Base-by-base conservation (phyloP, 1,284 basidiomycete species). In the Cryptococcus sp. region DNA sequence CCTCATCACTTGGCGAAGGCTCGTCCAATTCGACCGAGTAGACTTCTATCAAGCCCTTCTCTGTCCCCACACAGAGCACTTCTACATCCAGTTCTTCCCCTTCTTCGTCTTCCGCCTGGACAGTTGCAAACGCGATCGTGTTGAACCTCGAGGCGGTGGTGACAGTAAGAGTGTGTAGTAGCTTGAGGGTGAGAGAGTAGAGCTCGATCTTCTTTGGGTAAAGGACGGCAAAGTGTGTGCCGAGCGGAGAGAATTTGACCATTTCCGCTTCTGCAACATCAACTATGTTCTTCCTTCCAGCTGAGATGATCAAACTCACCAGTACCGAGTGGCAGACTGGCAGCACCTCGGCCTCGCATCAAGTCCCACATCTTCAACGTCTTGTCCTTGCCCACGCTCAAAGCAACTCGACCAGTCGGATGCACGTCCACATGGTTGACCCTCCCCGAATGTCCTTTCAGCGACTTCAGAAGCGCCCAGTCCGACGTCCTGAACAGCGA, bases 311-410 rank as follows among this genome's bases (percentile, higher is more conserved):
- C 22, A 21, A 9, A 66, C 76, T 46, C 53, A 87, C 88, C 89
- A 74, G 84, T 84, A 16, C 87, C 87, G 4, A 95, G 73, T 63
- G 92, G 89, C 31, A 85, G 86, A 64, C 88, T 92, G 4, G 89
- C 89, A 12, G 84, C 83, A 2, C 88, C 88, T 66, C 86, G 86
- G 1, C 92, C 94, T 40, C 92, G 79, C 87, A 97, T 95, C 39
- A 98, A 76, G 76, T 98, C 94, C 94, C 94, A 98, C 91, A 97
- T 94, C 43, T 92, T 81, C 51, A 97, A 69, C 7, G 87, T 90
- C 53, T 82, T 78, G 66, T 98, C 94, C 61, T 85, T 85, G 11
- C 94, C 94, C 0, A 97, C 91, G 55, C 84, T 88, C 25, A 98
- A 73, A 0, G 86, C 93, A 16, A 97, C 80, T 60, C 95, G 87